Evolutionary conservation across 2,329 filamentous ascomycete genomes (phyloP), one percentile per base, ranked within the genome.

Genomic region (Pestalotiopsis sp.): DNA sequence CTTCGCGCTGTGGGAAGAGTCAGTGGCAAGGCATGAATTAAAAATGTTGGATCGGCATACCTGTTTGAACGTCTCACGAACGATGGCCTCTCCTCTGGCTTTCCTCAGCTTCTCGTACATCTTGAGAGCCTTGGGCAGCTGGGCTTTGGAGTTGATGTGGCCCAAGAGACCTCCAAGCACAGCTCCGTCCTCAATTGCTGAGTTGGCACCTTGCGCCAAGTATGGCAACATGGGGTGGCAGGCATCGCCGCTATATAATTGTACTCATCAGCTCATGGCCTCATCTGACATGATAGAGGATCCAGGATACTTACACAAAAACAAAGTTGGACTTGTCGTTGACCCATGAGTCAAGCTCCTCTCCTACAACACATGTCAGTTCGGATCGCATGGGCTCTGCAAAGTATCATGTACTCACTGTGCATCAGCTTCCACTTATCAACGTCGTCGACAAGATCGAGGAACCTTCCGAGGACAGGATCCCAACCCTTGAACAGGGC

Each of bases 381-480:
- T 25, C 67, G 11, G 14, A 17, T 11, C 9, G 25, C n/a, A 4
- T 39, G 61, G 69, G 61, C 41, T 71, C 72, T 74, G 57, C 0
- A 13, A 23, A 13, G 7, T 23, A 27, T 13, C 12, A 13, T 59
- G 59, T 61, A 75, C 81, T 71, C 68, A 83, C 82, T 73, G 68
- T 84, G 80, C 87, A 92, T 90, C 41, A 93, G 77, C 75, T 89
- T 91, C 91, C 91, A 93, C 77, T 92, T 93, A 52, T 89, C 86
- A 0, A 92, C 89, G 1, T 79, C 83, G 49, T 87, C 84, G 0
- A 92, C 89, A 58, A 84, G 83, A 3, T 79, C 78, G 13, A 84
- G 71, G 61, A 85, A 82, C 66, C 78, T 76, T 1, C 70, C 75
- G 31, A 87, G 67, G 61, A 90, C 83, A 1, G 90, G 90, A 79